Base-by-base conservation (phyloP, 768 basidiomycete species). In the Naganishia friedmannii region DNA sequence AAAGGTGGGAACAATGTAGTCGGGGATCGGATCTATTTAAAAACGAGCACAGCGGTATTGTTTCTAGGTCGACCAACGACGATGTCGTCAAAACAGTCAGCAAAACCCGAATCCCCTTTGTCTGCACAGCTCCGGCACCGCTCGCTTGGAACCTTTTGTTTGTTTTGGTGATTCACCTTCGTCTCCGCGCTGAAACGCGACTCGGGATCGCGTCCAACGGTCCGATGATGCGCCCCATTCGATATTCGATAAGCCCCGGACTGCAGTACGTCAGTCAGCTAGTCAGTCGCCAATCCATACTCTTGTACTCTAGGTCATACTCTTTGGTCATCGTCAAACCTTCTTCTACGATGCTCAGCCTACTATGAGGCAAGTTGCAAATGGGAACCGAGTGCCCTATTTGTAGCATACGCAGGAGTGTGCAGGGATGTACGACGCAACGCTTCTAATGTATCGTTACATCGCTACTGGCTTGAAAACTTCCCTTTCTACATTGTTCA, bases 141-240 rank as follows among this genome's bases (percentile, higher is more conserved):
- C 60, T 63, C 60, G 60, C 60, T 63, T 45, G 60, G 60, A 28
- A 45, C 26, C 60, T 45, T 63, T 63, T 63, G 60, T 42, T 58
- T 58, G 57, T 58, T 26, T 32, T 34, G 34, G 39, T 63, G 60
- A 34, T 63, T 63, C 39, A 42, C 37, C 23, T 51, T 6, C 5
- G 3, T 46, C 21, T 46, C 7, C 15, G 45, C 17, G 21, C 56
- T 45, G 60, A 45, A 58, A 58, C 32, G 48, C 57, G 57, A 26
- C 39, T n/a, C 34, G 34, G 34, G 34, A 37, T 37, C 60, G 60
- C 57, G 60, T 63, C 60, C 39, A 26, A 45, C n/a, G 32, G 60
- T 39, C 57, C 34, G 57, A 21, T n/a, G 32, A 17, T 23, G 31
- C 31, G 32, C 26, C 54, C 54, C 19, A 55, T 12, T 31, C 19